Evolutionary conservation across 148 eudicot species (phyloP), one percentile per base, ranked within the genome.

Genomic region (Camellia sinensis): DNA sequence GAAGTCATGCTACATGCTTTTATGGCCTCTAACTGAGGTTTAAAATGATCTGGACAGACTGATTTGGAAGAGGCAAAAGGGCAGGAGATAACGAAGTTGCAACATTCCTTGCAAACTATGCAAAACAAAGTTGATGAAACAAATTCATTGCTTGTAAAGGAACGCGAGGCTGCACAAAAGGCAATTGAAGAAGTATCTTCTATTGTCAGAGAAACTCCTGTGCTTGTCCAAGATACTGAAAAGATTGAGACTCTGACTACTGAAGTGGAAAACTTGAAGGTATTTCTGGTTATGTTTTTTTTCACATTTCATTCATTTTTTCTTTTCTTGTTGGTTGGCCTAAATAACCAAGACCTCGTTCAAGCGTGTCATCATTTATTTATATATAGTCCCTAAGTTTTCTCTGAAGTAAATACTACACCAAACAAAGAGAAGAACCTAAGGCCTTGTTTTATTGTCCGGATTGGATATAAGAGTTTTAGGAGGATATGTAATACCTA

Each of bases 11-110:
- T 60, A 46, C 61, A 53, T 48, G 65, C 50, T 17, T 63, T 63
- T 68, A 22, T 75, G 41, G 56, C 64, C 9, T 73, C 69, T n/a
- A 45, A 67, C 46, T 18, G 21, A 79, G 67, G 71, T 54, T 21
- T 70, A 41, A 57, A 22, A 59, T 73, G 29, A 29, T 83, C 71
- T 85, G 54, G 75, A n/a, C 86, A 96, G 99, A 84, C 88, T 81
- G 99, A 96, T 73, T 80, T 90, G 84, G 98, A 93, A 85, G 94
- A 92, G 81, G 86, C 91, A 77, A 96, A 93, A 75, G 93, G 85
- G 62, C 90, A 89, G 74, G 98, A 93, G 84, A 88, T 92, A 71
- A 60, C 87, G 71, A 91, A 88, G 79, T 83, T 91, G 79, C 95
- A 91, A 87, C 86, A 85, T 59, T 88, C 93, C 62, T 83, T 96